phyloP scores from a whole-genome alignment of 257 asterid species.

The Penstemon eatonii region DNA sequence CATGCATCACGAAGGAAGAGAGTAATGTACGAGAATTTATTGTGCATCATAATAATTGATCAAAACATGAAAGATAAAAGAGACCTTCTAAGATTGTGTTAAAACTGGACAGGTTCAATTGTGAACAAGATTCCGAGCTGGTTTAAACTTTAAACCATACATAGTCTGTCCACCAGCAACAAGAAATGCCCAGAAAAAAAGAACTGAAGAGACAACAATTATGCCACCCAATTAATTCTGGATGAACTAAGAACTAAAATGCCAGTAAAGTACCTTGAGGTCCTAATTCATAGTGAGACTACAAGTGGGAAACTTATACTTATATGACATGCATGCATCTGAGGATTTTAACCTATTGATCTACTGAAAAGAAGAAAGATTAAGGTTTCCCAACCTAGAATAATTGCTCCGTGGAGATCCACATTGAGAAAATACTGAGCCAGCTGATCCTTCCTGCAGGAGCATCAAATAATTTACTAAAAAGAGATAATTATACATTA shows the following conservation, averaged over 20 bases:
- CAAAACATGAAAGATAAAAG: background rate
- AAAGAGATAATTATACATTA: slow-evolving; percentile 7
- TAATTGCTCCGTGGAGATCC: slow-evolving; percentile 76
- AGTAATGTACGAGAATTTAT: slow-evolving; percentile 1
- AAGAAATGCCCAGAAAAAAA: background rate
- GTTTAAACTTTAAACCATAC: no score
- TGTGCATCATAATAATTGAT: background rate
- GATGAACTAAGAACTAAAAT: background rate
- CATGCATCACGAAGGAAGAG: background rate
- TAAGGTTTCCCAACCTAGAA: slow-evolving; percentile 54
- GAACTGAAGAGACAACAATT: background rate
- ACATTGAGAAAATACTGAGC: slow-evolving; percentile 75
- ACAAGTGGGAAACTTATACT: background rate
- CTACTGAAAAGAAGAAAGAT: slow-evolving; percentile 14
- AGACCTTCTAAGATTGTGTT: background rate
- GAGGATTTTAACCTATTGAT: slow-evolving; percentile 9
- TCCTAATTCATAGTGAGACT: slow-evolving; percentile 14
- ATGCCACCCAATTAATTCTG: background rate
- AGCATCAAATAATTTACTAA: slow-evolving; percentile 15
- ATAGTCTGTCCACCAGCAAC: background rate
- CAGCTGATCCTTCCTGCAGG: slow-evolving; percentile 81
- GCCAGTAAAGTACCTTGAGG: slow-evolving; percentile 10
- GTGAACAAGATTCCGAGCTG: background rate
- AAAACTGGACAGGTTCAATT: background rate
- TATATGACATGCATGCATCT: slow-evolving; percentile 8